Evolutionary conservation across 2,329 filamentous ascomycete genomes (phyloP).

Genomic region (Exserohilum turcica): DNA sequence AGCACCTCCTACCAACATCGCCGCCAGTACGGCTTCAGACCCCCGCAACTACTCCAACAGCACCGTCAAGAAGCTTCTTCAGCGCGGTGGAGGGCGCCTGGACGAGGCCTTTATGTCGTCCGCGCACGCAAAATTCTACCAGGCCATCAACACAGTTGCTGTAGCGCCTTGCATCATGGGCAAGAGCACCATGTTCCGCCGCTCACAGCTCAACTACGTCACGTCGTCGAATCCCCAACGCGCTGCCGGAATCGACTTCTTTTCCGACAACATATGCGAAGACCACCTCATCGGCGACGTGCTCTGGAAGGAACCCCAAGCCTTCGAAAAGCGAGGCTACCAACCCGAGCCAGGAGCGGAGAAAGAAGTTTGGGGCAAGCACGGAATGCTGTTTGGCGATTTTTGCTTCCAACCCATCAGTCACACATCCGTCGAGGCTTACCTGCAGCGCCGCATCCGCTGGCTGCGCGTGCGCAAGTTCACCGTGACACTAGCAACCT

Average conservation of each 20-base stretch:
- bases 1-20: constrained; percentile 29
- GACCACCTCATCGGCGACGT: constrained; percentile 94
- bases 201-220: constrained; percentile 81
- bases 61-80: constrained; percentile 31
- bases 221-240: constrained; percentile 57
- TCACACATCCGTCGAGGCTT: constrained; percentile 76
- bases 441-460: constrained; percentile 78
- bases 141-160: constrained; percentile 90
- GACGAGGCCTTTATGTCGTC: constrained; percentile 96
- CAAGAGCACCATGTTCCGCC: constrained; percentile 98
- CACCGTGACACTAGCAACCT: constrained; percentile 84
- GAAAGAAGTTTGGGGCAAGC: constrained; percentile 66
- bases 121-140: constrained; percentile 95
- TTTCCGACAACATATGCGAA: constrained; percentile 95
- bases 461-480: constrained; percentile 96
- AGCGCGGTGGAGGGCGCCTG: constrained; percentile 73
- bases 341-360: constrained; percentile 31
- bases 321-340: constrained; percentile 36
- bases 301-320: constrained; percentile 71
- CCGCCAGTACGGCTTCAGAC: constrained; percentile 34
- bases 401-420: constrained; percentile 88
- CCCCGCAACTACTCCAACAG: constrained; percentile 31
- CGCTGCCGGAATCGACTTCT: constrained; percentile 82
- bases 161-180: constrained; percentile 93
- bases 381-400: constrained; percentile 83